Conservation (phyloP, 2,329 filamentous ascomycete species). For the Tolypocladium guangdongense region DNA sequence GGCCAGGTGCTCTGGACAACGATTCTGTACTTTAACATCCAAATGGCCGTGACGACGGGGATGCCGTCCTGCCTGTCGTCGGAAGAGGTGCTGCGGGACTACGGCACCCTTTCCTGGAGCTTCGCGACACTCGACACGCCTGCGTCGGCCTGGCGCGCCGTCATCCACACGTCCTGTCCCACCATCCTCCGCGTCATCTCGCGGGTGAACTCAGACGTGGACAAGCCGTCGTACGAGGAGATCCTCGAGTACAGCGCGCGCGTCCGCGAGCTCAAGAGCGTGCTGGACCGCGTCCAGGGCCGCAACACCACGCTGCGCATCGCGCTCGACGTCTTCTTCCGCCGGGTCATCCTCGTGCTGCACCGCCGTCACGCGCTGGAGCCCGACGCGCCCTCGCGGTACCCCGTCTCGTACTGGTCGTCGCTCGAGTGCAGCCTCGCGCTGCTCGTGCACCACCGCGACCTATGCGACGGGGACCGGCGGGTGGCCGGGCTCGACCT, state of each 20-base stretch:
- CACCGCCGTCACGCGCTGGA: constrained; percentile 5
- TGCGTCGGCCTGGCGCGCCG: background rate
- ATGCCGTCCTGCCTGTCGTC: constrained; percentile 4
- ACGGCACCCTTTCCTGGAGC: background rate
- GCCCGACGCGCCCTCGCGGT: constrained; percentile 1
- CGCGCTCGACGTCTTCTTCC: constrained; percentile 5
- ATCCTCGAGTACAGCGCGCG: constrained; percentile 5
- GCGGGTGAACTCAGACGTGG: constrained; percentile 1
- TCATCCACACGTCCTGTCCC: constrained; percentile 2
- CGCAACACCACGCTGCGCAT: constrained; percentile 1
- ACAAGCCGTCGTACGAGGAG: constrained; percentile 4
- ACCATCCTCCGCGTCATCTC: constrained; percentile 1
- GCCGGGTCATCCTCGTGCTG: constrained; percentile 4
- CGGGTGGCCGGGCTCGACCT: background rate
- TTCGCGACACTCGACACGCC: background rate
- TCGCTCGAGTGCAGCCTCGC: constrained; percentile 7
- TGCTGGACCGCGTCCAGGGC: background rate
- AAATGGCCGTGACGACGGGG: constrained; percentile 2
- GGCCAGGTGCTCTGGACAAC: constrained; percentile 3
- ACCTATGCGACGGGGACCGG: background rate
- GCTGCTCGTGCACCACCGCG: constrained; percentile 5
- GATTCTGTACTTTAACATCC: constrained; percentile 5
- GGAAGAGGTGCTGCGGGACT: background rate
- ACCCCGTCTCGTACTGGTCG: constrained; percentile 6
- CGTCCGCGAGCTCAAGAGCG: constrained; percentile 2